Evolutionary conservation across 2,329 filamentous ascomycete genomes (phyloP).

Genomic region (Fusarium sp.): DNA sequence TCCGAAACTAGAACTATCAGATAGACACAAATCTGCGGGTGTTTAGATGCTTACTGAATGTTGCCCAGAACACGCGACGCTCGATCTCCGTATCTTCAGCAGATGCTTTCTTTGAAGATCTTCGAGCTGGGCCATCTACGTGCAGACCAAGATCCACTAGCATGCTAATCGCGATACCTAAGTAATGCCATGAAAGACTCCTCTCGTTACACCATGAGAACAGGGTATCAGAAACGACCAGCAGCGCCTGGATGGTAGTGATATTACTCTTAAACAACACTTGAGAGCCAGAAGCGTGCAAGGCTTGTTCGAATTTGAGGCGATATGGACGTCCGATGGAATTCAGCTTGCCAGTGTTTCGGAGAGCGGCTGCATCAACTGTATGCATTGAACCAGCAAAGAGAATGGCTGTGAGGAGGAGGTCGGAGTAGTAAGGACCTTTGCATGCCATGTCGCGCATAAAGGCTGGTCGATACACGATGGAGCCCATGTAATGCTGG

Average conservation of each 20-base stretch:
- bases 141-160: slow-evolving; percentile 18
- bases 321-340: slow-evolving; percentile 1
- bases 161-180: slow-evolving; percentile 20
- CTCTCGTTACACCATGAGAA: slow-evolving; percentile 16
- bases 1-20: slow-evolving; percentile 46
- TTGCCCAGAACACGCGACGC: slow-evolving; percentile 49
- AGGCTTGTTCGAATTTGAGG: background rate
- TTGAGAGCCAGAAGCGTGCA: background rate
- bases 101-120: slow-evolving; percentile 30
- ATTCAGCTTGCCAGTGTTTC: background rate
- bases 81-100: slow-evolving; percentile 57
- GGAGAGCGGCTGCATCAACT: background rate
- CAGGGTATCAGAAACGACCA: background rate
- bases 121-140: background rate
- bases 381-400: slow-evolving; percentile 44
- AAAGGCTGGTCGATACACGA: slow-evolving; percentile 63
- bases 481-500: slow-evolving; percentile 54
- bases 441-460: slow-evolving; percentile 63
- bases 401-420: slow-evolving; percentile 64
- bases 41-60: slow-evolving; percentile 8
- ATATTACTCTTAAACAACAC: background rate
- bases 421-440: slow-evolving; percentile 65
- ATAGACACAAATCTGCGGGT: rapidly evolving
- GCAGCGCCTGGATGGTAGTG: slow-evolving; percentile 4
- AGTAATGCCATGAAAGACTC: slow-evolving; percentile 18